Conservation (phyloP, 768 basidiomycete genomes). For the Sistotremastrum suecicum region DNA sequence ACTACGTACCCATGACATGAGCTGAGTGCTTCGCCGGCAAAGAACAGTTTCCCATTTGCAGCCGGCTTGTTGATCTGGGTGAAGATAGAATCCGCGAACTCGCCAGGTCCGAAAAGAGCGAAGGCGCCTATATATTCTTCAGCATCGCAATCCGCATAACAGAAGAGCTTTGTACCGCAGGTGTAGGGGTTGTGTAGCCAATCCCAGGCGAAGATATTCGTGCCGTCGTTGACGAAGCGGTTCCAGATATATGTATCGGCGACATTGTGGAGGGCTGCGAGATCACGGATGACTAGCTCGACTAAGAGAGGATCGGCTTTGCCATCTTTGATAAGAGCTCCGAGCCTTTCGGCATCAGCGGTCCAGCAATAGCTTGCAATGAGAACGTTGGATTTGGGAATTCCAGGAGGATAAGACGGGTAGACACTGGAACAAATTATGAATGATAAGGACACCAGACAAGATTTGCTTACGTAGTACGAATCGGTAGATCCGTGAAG, state of each 20-base stretch:
- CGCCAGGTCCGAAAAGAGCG: conserved; percentile 26
- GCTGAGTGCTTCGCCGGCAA: conserved; percentile 26
- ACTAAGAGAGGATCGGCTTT: too few species aligned
- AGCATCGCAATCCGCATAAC: too few species aligned
- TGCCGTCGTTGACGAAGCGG: neutral
- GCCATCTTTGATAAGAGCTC: conserved; percentile 5
- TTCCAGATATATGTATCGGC: too few species aligned
- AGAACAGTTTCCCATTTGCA: conserved; percentile 17
- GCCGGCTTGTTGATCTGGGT: conserved; percentile 18
- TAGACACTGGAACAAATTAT: conserved; percentile 19
- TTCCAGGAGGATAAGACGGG: conserved; percentile 23
- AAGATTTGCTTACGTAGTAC: conserved; percentile 6
- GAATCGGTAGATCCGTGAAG: conserved; percentile 27
- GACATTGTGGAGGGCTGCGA: too few species aligned
- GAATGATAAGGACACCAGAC: too few species aligned
- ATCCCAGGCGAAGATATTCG: conserved; percentile 15
- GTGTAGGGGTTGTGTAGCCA: conserved; percentile 20
- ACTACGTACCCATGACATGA: conserved; percentile 16
- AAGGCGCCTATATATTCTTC: conserved; percentile 11
- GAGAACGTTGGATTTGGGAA: conserved; percentile 15
- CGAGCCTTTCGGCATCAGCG: conserved; percentile 24
- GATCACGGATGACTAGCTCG: too few species aligned
- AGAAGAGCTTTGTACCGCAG: conserved; percentile 15
- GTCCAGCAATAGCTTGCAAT: conserved; percentile 25
- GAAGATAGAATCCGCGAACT: conserved; percentile 20